Conservation (phyloP, 1,139 yeast species). For the Yamadazyma dendronema region DNA sequence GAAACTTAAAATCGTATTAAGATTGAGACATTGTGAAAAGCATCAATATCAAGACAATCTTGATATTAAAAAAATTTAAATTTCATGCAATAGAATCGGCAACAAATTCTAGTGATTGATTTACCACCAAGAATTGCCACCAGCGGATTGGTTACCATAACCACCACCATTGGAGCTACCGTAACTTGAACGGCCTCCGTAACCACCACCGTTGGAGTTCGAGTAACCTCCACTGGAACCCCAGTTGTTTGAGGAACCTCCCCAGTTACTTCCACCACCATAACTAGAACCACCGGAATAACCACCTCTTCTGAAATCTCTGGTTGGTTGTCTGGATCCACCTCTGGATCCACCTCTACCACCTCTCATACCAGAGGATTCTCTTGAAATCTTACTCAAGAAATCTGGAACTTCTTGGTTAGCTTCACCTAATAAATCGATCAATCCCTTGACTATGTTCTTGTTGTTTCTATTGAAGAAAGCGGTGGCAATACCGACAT, state of each 20-base stretch:
- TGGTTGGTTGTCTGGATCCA: conserved; percentile 43
- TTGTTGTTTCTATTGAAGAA: conserved; percentile 95
- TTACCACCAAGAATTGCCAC: conserved; percentile 47
- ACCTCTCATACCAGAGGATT: conserved; percentile 58
- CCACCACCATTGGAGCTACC: conserved; percentile 8
- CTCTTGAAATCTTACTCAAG: conserved; percentile 78
- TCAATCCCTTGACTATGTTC: conserved; percentile 82
- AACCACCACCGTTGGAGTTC: conserved; percentile 8
- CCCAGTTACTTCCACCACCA: conserved; percentile 9
- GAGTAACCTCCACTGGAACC: conserved; percentile 13
- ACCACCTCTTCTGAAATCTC: conserved; percentile 59
- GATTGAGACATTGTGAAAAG: conserved; percentile 31
- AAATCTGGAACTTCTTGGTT: conserved; percentile 96
- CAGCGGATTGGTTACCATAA: conserved; percentile 34
- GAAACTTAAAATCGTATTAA: conserved; percentile 10
- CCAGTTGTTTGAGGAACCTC: conserved; percentile 3
- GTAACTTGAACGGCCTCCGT: conserved; percentile 15
- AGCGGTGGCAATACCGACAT: conserved; percentile 96
- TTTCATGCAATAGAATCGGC: conserved; percentile 8
- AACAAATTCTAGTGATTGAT: conserved; percentile 2
- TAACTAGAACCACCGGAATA: conserved; percentile 29
- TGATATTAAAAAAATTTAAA: conserved; percentile 2
- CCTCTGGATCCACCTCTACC: conserved; percentile 31
- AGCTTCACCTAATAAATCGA: conserved; percentile 89
- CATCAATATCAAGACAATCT: conserved; percentile 5